These are phyloP conservation scores for Scheffersomyces coipomensis DNA, from an alignment of 805 yeast genomes.

Conservation along the genomic window DNA sequence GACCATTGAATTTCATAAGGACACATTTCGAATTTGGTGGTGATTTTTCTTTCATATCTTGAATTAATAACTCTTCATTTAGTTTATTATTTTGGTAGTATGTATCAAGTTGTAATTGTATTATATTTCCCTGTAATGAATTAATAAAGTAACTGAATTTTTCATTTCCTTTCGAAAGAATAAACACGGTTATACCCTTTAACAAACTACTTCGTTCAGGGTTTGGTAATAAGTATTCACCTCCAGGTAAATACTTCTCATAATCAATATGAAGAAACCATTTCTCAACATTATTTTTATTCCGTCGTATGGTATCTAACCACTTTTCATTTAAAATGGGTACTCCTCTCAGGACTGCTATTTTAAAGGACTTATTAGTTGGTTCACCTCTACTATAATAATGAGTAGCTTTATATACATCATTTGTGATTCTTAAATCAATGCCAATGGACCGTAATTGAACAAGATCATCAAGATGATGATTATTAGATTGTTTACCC, in stretches of 20 bases:
- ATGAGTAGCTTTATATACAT: conserved; percentile 20
- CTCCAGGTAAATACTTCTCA: conserved; percentile 12
- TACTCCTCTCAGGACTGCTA: conserved; percentile 26
- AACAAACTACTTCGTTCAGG: conserved; percentile 13
- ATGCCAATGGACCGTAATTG: conserved; percentile 7
- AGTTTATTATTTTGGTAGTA: conserved; percentile 3
- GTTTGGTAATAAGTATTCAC: conserved; percentile 11
- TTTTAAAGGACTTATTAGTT: conserved; percentile 12
- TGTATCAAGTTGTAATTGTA: background rate
- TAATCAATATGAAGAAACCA: conserved; percentile 21
- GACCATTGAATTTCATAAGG: conserved; percentile 1
- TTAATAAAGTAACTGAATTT: conserved; percentile 12
- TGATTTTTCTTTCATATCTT: conserved; percentile 3
- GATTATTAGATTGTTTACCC: background rate
- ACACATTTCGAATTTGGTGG: background rate
- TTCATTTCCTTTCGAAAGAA: conserved; percentile 1
- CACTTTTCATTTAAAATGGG: conserved; percentile 26
- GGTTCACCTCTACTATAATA: conserved; percentile 14
- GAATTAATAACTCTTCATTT: background rate
- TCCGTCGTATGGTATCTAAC: conserved; percentile 14
- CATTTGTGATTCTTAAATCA: conserved; percentile 18
- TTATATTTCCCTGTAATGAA: conserved; percentile 11
- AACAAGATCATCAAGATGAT: conserved; percentile 2
- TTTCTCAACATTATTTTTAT: conserved; percentile 9
- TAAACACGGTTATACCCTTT: conserved; percentile 7